Evolutionary conservation across 306 rosid species (phyloP).

Genomic region (Fragaria vesca): DNA sequence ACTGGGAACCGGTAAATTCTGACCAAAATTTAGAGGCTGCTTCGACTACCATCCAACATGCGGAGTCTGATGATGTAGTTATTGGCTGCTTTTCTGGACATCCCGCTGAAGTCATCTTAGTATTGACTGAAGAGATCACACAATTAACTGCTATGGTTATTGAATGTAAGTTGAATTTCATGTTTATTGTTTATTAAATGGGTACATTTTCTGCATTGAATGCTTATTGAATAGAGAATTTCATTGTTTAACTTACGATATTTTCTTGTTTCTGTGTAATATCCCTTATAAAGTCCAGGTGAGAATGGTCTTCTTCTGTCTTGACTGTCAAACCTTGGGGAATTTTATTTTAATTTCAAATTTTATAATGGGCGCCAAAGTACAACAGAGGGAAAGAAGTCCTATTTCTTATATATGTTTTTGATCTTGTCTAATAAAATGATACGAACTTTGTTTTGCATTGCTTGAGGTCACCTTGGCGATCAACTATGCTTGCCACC

Average conservation of each 20-base stretch:
- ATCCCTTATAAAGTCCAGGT: neutral
- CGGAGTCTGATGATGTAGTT: conserved; percentile 56
- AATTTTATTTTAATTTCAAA: neutral
- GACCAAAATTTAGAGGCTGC: conserved; percentile 59
- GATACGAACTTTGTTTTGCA: neutral
- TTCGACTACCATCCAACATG: conserved; percentile 35
- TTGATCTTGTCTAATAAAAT: neutral
- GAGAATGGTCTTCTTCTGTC: neutral
- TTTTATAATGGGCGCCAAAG: neutral
- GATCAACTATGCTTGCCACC: neutral
- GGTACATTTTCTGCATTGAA: neutral
- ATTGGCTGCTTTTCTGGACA: conserved; percentile 93
- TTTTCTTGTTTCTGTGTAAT: neutral
- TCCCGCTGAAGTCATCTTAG: conserved; percentile 80
- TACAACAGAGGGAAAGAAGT: neutral
- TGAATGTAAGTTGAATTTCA: conserved; percentile 66
- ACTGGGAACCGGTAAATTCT: conserved; percentile 75
- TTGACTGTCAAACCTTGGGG: conserved; percentile 1
- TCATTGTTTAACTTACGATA: neutral
- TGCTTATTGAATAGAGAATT: neutral
- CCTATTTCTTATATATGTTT: too few relatives aligned
- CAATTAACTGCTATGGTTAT: conserved; percentile 61
- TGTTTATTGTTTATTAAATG: neutral
- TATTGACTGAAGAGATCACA: conserved; percentile 69
- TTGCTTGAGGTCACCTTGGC: neutral